Percentiles rank a stretch among this genome's conserved stretches.
Conservation (phyloP, 2,329 filamentous ascomycete species). For the Colletotrichum sidae region DNA sequence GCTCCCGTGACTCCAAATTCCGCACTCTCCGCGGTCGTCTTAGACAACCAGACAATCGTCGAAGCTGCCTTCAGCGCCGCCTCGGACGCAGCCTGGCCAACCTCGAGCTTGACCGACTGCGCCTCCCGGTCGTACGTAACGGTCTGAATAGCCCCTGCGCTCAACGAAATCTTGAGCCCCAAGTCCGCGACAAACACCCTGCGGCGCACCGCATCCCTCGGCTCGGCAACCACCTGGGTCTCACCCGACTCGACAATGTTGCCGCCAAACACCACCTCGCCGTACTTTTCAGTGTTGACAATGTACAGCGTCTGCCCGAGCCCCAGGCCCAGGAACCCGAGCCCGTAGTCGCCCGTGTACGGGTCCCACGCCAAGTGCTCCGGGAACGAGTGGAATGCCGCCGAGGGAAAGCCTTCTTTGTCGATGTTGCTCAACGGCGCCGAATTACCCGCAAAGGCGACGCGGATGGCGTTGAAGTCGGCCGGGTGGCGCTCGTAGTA, state of each 20-base stretch:
- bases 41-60: constrained; percentile 23
- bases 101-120: constrained; percentile 14
- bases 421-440: constrained; percentile 68
- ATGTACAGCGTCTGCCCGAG: constrained; percentile 64
- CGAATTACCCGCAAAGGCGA: constrained; percentile 65
- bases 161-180: constrained; percentile 49
- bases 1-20: neutral
- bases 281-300: constrained; percentile 55
- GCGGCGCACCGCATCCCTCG: constrained; percentile 59
- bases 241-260: constrained; percentile 43
- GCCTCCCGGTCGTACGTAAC: constrained; percentile 17
- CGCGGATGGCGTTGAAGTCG: constrained; percentile 62
- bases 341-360: constrained; percentile 69
- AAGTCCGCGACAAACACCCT: constrained; percentile 61
- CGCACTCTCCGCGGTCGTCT: neutral
- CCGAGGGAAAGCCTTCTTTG: constrained; percentile 63
- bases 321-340: constrained; percentile 62
- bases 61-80: constrained; percentile 18
- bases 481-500: constrained; percentile 59
- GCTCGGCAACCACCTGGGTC: constrained; percentile 48
- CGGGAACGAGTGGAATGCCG: constrained; percentile 68
- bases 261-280: constrained; percentile 63
- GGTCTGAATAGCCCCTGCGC: constrained; percentile 55
- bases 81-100: constrained; percentile 6
- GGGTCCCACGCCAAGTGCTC: constrained; percentile 67